Evolutionary conservation across 78 protist genomes (phyloP).

Genomic region (Cavenderia fasciculata): DNA sequence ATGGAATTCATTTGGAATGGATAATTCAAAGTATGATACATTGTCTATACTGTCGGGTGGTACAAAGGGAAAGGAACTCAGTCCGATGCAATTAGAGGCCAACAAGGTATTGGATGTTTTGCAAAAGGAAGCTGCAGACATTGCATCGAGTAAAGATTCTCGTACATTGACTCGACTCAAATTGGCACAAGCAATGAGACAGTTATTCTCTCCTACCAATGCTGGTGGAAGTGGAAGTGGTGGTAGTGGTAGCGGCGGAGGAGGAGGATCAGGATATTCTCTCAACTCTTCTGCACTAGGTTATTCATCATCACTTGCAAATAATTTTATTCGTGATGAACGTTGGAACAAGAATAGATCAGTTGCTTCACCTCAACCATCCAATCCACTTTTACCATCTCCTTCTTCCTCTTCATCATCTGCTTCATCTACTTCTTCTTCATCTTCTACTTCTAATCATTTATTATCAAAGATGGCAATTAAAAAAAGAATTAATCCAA

Average conservation of each 20-base stretch:
- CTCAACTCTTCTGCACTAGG: too few relatives aligned
- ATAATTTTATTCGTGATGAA: background rate
- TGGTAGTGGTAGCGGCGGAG: too few relatives aligned
- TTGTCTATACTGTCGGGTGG: background rate
- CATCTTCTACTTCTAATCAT: too few relatives aligned
- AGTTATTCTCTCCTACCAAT: conserved; percentile 26
- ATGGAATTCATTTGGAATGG: conserved; percentile 31
- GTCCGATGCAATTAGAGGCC: background rate
- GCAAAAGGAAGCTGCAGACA: conserved; percentile 17
- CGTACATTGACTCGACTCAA: conserved; percentile 23
- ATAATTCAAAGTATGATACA: background rate
- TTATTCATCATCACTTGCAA: background rate
- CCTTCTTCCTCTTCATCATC: too few relatives aligned
- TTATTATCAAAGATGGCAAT: background rate
- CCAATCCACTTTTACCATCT: background rate
- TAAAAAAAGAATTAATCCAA: background rate
- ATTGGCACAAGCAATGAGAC: conserved; percentile 64
- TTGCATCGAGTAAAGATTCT: conserved; percentile 1
- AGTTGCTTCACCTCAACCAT: background rate
- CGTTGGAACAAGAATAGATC: background rate
- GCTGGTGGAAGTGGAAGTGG: background rate
- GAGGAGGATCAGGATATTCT: too few relatives aligned
- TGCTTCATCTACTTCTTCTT: too few relatives aligned
- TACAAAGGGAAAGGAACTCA: background rate
- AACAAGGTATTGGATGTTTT: conserved; percentile 5